These are phyloP conservation scores for Solanum infundibuliforme DNA, from an alignment of 257 asterid species.

Conservation along the genomic window DNA sequence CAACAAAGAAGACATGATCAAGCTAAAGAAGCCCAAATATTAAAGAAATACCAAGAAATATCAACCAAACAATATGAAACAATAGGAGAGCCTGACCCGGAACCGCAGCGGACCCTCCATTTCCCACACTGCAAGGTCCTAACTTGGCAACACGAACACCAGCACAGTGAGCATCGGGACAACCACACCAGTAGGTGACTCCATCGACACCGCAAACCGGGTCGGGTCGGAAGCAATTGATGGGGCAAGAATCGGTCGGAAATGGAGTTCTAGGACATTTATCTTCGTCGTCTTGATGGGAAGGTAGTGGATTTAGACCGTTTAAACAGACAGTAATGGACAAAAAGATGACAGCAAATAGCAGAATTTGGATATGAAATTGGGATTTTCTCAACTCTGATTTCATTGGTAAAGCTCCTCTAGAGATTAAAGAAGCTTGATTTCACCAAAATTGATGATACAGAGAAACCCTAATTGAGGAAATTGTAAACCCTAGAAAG, in stretches of 20 bases:
- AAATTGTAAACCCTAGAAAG: background rate
- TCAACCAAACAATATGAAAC: slow-evolving; percentile 86
- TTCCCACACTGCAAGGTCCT: slow-evolving; percentile 72
- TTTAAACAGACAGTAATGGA: slow-evolving; percentile 39
- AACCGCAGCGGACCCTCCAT: slow-evolving; percentile 64
- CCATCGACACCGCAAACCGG: slow-evolving; percentile 93
- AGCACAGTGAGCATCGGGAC: slow-evolving; percentile 82
- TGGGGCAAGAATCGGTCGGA: slow-evolving; percentile 43
- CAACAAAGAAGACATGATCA: background rate
- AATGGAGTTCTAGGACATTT: slow-evolving; percentile 31
- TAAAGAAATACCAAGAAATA: slow-evolving; percentile 64
- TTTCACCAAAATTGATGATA: background rate
- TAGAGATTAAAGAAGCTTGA: background rate
- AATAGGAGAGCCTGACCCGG: slow-evolving; percentile 81
- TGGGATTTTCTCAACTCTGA: background rate
- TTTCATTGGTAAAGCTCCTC: background rate
- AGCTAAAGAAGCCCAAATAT: slow-evolving; percentile 69
- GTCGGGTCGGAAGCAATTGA: slow-evolving; percentile 80
- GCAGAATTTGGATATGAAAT: slow-evolving; percentile 11
- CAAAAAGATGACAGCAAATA: slow-evolving; percentile 15
- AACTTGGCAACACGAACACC: slow-evolving; percentile 59
- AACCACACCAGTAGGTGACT: slow-evolving; percentile 94
- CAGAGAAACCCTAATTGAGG: background rate
- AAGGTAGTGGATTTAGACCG: slow-evolving; percentile 29
- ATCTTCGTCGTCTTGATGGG: slow-evolving; percentile 24